Percentiles rank a stretch among this genome's conserved stretches.
Conservation (phyloP, 2,329 filamentous ascomycete species). For the Diaporthe caulivora region DNA sequence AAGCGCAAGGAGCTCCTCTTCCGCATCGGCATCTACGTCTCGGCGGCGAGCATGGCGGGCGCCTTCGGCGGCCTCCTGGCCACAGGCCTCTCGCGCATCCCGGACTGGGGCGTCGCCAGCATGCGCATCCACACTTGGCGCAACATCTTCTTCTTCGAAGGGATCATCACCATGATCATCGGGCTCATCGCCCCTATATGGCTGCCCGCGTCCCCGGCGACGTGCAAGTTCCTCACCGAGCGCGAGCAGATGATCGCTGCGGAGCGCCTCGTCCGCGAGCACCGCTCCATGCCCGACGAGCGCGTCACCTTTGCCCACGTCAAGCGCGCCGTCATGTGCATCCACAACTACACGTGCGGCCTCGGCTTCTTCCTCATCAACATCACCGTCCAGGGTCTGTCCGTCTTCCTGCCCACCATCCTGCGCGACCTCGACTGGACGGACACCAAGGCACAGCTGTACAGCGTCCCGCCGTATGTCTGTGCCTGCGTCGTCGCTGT, state of each 20-base stretch:
- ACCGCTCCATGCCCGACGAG: conserved; percentile 59
- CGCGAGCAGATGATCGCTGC: conserved; percentile 67
- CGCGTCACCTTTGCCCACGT: conserved; percentile 62
- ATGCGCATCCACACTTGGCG: conserved; percentile 64
- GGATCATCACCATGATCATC: conserved; percentile 63
- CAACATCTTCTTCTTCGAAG: conserved; percentile 75
- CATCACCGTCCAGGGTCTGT: conserved; percentile 68
- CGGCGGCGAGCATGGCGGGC: conserved; percentile 77
- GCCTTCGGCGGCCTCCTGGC: conserved; percentile 80
- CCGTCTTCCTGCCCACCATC: conserved; percentile 64
- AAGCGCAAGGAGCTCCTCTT: conserved; percentile 79
- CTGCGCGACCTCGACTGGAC: conserved; percentile 57
- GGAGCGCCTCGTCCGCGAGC: conserved; percentile 63
- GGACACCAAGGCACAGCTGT: conserved; percentile 55
- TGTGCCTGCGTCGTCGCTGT: conserved; percentile 55
- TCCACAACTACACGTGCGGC: conserved; percentile 71
- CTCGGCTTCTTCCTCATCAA: conserved; percentile 71
- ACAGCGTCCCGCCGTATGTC: conserved; percentile 59
- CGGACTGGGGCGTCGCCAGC: conserved; percentile 58
- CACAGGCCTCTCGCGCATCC: conserved; percentile 77
- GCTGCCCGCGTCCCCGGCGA: conserved; percentile 62
- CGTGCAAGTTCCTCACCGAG: conserved; percentile 63
- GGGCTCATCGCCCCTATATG: conserved; percentile 62
- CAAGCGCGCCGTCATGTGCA: conserved; percentile 63
- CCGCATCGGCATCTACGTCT: conserved; percentile 80